phyloP scores from a whole-genome alignment of 2,329 filamentous ascomycete genomes.

The Colletotrichum phormii region DNA sequence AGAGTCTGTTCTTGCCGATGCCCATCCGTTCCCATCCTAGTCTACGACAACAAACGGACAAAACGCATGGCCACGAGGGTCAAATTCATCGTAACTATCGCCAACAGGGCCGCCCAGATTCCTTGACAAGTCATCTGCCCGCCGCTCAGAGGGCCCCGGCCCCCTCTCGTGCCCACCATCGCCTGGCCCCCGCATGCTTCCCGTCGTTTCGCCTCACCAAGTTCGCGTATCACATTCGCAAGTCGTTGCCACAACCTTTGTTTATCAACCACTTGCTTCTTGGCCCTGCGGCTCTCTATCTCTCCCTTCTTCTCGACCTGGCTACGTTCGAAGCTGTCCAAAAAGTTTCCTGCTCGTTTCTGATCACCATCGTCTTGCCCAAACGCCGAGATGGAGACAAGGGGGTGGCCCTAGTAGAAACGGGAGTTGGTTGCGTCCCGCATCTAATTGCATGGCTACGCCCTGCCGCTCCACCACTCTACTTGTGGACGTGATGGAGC shows the following conservation, averaged over 20 bases:
- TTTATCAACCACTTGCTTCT: not conserved
- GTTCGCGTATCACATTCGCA: not conserved
- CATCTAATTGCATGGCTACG: slow-evolving; percentile 15
- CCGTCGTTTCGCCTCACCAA: not conserved
- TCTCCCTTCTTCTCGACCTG: not conserved
- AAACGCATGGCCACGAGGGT: not conserved
- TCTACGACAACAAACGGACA: not conserved
- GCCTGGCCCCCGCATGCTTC: not conserved
- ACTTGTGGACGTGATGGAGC: not conserved
- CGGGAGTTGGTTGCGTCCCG: slow-evolving; percentile 25
- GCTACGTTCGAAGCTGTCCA: not conserved
- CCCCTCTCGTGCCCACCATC: not conserved
- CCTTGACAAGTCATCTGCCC: not conserved
- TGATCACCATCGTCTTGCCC: not conserved
- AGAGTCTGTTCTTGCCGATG: slow-evolving; percentile 25
- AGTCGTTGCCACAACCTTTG: not conserved
- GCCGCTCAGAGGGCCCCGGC: not conserved
- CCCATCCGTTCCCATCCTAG: not conserved
- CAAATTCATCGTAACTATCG: not conserved
- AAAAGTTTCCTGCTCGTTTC: not conserved
- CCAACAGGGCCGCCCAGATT: not conserved
- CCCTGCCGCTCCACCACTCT: slow-evolving; percentile 7
- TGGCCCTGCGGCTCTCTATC: not conserved
- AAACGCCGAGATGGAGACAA: no score
- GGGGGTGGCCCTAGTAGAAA: slow-evolving; percentile 4